Conservation (phyloP, 768 basidiomycete genomes). For the Mycena pura region DNA sequence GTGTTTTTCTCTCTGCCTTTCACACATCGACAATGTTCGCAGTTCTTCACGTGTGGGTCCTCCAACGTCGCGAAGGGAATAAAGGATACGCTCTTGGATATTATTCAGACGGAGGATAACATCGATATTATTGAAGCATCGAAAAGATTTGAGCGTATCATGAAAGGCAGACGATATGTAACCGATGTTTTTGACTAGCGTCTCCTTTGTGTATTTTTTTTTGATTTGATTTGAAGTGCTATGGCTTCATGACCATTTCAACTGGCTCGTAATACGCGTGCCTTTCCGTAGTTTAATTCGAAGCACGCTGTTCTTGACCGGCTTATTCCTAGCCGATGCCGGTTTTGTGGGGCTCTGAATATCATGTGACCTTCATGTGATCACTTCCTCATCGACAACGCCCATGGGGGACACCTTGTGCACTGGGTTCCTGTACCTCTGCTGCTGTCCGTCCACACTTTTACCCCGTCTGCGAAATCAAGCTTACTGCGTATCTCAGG, state of each 20-base stretch:
- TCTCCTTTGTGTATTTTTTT: no score
- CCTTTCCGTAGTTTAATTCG: no score
- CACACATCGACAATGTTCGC: background rate
- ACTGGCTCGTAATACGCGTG: no score
- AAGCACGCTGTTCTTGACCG: no score
- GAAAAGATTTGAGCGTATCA: conserved; percentile 40
- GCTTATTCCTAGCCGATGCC: no score
- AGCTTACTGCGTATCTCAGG: background rate
- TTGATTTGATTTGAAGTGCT: no score
- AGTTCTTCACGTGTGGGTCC: conserved; percentile 55
- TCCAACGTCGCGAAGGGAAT: conserved; percentile 46
- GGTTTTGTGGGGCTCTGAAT: no score
- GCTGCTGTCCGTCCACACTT: conserved; percentile 5
- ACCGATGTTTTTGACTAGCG: conserved; percentile 55
- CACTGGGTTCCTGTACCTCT: conserved; percentile 15
- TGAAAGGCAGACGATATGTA: conserved; percentile 47
- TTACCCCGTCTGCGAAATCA: background rate
- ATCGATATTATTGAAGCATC: conserved; percentile 36
- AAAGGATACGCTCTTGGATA: conserved; percentile 42
- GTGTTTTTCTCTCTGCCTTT: background rate
- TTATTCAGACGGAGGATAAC: conserved; percentile 37
- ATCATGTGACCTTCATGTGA: no score
- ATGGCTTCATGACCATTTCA: no score
- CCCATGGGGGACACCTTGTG: conserved; percentile 22
- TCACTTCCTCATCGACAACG: no score